Evolutionary conservation across 2,329 filamentous ascomycete genomes (phyloP), one percentile per base, ranked within the genome.

Genomic region (Fusarium incarnatum): DNA sequence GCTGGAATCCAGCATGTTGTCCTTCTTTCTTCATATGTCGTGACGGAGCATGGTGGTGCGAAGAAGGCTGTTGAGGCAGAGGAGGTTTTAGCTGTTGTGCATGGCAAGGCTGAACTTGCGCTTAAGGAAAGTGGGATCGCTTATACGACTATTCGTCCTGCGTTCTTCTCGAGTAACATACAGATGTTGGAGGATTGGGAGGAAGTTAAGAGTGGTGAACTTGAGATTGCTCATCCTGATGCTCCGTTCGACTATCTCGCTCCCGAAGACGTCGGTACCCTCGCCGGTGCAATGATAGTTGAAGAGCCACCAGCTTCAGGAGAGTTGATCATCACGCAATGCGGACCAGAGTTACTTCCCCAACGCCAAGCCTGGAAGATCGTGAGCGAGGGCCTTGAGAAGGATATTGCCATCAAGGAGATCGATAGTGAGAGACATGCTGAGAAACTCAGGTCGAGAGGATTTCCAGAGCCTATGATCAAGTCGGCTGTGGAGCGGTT

Each of bases 91-190:
- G 53, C 64, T 11, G 23, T 45, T 16, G 44, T 52, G 2, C 65
- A 68, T 23, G 65, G 28, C 2, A 68, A 60, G 2, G 37, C 62
- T 15, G 64, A 68, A 18, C 41, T 68, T 22, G 53, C 64, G 3
- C 53, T 68, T 1, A 49, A 13, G 3, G 49, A 52, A 18, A 58
- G 48, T 5, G 65, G 53, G 0, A 4, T 68, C 2, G 10, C 44
- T 2, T 30, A 37, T 4, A 68, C 64, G 1, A 4, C n/a, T 1
- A 34, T 68, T 8, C 59, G 64, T 0, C 53, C 65, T 4, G 61
- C 53, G 5, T 68, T 56, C n/a, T 68, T 68, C 18, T 44, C 46
- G 7, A 68, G 59, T 16, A 68, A 68, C 15, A 64, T 64, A 0
- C 22, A 41, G 7, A 40, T 52, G 20, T 13, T 47, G 3, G 64